phyloP scores from a whole-genome alignment of 1,284 basidiomycete genomes.

The Bondarzewia mesenterica region DNA sequence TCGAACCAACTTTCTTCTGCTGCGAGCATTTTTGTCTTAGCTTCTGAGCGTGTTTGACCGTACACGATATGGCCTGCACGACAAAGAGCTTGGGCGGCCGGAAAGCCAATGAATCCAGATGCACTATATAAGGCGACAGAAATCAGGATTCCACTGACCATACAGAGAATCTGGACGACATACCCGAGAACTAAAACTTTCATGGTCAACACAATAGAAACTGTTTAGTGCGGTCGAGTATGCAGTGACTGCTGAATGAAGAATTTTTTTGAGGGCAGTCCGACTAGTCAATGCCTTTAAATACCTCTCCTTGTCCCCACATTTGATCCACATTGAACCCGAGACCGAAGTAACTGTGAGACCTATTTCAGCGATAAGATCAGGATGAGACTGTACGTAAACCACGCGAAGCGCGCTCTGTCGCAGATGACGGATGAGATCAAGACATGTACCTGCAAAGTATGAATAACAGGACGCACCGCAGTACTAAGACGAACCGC shows the following conservation, averaged over 20 bases:
- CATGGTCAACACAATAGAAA: neutral
- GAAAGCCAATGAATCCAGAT: slow-evolving; percentile 39
- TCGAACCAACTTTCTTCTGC: slow-evolving; percentile 19
- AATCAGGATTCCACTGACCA: neutral
- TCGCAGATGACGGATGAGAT: no score
- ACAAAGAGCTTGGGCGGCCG: slow-evolving; percentile 37
- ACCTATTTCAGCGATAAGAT: no score
- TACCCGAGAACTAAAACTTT: slow-evolving; percentile 1
- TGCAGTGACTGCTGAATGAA: neutral
- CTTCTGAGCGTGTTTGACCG: slow-evolving; percentile 36
- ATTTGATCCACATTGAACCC: no score
- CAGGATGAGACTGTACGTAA: no score
- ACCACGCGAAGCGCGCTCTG: no score
- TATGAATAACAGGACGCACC: no score
- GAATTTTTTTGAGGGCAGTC: neutral
- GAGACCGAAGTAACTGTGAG: no score
- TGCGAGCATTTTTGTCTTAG: slow-evolving; percentile 30
- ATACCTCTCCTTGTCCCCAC: no score
- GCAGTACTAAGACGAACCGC: no score
- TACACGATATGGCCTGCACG: slow-evolving; percentile 48
- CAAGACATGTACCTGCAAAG: no score
- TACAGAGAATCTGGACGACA: neutral
- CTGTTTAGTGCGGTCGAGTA: neutral
- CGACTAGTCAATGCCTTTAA: no score
- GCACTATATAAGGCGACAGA: neutral